A percentile compares a stretch with the other conserved stretches of the same genome.
These are phyloP conservation scores for Oryza meyeriana DNA, from an alignment of 176 grass and related monocot genomes.

Conservation along the genomic window DNA sequence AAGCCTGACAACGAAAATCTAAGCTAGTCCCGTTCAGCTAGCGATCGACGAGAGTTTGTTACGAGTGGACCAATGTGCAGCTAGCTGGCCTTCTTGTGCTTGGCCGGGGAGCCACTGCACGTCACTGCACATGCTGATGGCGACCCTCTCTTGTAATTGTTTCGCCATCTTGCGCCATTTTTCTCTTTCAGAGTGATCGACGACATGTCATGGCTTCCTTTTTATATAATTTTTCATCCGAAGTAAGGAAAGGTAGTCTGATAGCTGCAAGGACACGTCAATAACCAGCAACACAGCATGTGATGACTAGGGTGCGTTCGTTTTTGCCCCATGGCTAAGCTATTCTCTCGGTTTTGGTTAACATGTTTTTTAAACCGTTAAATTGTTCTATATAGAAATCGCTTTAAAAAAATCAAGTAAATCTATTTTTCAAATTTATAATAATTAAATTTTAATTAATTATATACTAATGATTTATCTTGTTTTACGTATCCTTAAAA, in stretches of 20 bases:
- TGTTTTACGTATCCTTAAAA: too few species aligned
- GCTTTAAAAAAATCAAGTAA: too few species aligned
- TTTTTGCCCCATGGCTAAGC: too few species aligned
- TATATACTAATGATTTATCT: too few species aligned
- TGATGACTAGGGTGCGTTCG: too few species aligned
- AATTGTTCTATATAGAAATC: too few species aligned
- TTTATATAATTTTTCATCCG: neutral
- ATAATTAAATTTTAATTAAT: too few species aligned
- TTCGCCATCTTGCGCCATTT: neutral
- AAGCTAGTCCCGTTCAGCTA: neutral
- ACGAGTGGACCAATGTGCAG: neutral
- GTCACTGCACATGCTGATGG: slow-evolving; percentile 18
- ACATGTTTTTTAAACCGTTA: too few species aligned
- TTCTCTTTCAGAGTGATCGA: neutral
- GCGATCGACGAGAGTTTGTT: neutral
- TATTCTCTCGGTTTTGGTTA: too few species aligned
- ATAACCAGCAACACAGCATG: neutral
- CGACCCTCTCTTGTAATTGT: neutral
- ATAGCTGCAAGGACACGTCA: neutral
- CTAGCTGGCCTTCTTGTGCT: neutral
- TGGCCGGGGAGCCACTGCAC: neutral
- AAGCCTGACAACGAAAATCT: neutral
- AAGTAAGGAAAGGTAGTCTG: neutral
- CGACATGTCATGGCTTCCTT: neutral
- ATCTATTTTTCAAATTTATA: too few species aligned